Percentiles rank a stretch among this genome's conserved stretches.
phyloP scores from a whole-genome alignment of 1,284 basidiomycete genomes.

The Golubevia pallescens region DNA sequence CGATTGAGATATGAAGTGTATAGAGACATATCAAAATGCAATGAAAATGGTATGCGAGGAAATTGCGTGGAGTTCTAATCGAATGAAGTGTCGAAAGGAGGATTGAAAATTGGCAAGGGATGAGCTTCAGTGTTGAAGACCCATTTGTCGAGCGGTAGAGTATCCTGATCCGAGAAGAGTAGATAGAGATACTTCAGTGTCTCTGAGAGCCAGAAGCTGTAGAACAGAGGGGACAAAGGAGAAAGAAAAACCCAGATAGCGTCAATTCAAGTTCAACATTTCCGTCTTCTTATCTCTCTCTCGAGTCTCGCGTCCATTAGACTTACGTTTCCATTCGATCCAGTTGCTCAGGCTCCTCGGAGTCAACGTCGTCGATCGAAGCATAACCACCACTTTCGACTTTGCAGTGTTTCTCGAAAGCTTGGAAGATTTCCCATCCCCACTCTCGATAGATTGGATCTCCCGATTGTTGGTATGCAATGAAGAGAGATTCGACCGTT shows the following conservation, averaged over 20 bases:
- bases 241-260: too few relatives aligned
- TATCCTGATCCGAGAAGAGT: conserved; percentile 77
- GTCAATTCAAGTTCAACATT: too few relatives aligned
- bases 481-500: conserved; percentile 90
- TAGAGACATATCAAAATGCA: too few relatives aligned
- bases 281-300: neutral
- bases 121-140: conserved; percentile 80
- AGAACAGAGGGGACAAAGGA: too few relatives aligned
- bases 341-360: conserved; percentile 72
- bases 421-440: conserved; percentile 88
- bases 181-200: conserved; percentile 94
- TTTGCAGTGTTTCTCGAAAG: conserved; percentile 82
- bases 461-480: conserved; percentile 83
- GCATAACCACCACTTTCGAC: conserved; percentile 81
- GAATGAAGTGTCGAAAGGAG: conserved; percentile 2
- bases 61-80: too few relatives aligned
- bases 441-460: conserved; percentile 79
- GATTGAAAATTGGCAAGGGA: conserved; percentile 54
- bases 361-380: conserved; percentile 82
- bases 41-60: too few relatives aligned
- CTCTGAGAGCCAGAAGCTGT: too few relatives aligned
- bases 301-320: too few relatives aligned
- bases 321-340: conserved; percentile 98
- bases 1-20: too few relatives aligned
- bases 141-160: conserved; percentile 74